Conservation (phyloP, 2,329 filamentous ascomycete species). For the Myriosclerotinia scirpicola region DNA sequence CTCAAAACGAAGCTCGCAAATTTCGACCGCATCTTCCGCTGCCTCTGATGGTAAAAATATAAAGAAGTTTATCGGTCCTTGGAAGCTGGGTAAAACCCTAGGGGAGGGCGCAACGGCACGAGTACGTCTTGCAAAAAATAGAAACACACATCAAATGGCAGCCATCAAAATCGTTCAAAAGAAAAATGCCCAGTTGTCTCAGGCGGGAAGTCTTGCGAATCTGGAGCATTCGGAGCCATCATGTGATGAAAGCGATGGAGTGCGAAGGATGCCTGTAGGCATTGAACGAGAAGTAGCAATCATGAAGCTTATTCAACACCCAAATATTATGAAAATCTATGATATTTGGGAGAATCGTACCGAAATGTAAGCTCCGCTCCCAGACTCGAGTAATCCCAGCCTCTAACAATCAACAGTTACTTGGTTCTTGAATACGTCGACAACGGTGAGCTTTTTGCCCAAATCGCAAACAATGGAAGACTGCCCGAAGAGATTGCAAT, state of each 20-base stretch:
- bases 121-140: slow-evolving; percentile 82
- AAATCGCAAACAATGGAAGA: slow-evolving; percentile 73
- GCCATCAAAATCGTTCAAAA: slow-evolving; percentile 97
- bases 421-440: slow-evolving; percentile 92
- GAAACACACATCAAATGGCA: slow-evolving; percentile 73
- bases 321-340: slow-evolving; percentile 89
- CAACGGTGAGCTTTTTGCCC: slow-evolving; percentile 69
- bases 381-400: slow-evolving; percentile 31
- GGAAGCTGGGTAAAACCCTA: slow-evolving; percentile 86
- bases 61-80: slow-evolving; percentile 85
- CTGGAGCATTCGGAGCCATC: slow-evolving; percentile 71
- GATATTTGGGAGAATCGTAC: slow-evolving; percentile 98
- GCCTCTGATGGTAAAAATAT: slow-evolving; percentile 38
- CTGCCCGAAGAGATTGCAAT: slow-evolving; percentile 78
- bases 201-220: slow-evolving; percentile 81
- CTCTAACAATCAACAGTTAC: slow-evolving; percentile 60
- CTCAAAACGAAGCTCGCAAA: slow-evolving; percentile 44
- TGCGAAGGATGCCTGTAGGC: slow-evolving; percentile 76
- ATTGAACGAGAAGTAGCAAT: slow-evolving; percentile 95
- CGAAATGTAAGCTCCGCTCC: slow-evolving; percentile 69
- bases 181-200: slow-evolving; percentile 72
- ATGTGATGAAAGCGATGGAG: slow-evolving; percentile 56
- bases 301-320: slow-evolving; percentile 93
- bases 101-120: slow-evolving; percentile 88
- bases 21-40: slow-evolving; percentile 44